These are phyloP conservation scores for Kazachstania viticola DNA, from an alignment of 805 yeast species.

Conservation along the genomic window DNA sequence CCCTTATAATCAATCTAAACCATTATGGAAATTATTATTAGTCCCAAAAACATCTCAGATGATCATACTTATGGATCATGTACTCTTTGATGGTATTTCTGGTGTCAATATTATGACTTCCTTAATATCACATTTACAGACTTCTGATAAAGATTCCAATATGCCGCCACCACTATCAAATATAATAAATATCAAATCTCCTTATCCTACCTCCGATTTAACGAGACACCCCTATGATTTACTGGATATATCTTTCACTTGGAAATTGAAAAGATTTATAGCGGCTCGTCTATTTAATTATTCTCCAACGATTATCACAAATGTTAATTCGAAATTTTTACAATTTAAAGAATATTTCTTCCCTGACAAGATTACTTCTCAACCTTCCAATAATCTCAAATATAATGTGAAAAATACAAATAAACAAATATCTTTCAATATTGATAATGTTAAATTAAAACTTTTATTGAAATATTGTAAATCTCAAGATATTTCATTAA, in stretches of 20 bases:
- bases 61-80: slow-evolving; percentile 16
- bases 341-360: slow-evolving; percentile 10
- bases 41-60: slow-evolving; percentile 9
- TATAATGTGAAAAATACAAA: slow-evolving; percentile 15
- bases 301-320: slow-evolving; percentile 8
- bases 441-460: slow-evolving; percentile 6
- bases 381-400: neutral
- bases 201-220: neutral
- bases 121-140: slow-evolving; percentile 2
- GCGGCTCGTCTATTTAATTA: slow-evolving; percentile 5
- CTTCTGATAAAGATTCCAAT: neutral
- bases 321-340: slow-evolving; percentile 5
- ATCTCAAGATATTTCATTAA: slow-evolving; percentile 13
- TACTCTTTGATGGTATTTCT: slow-evolving; percentile 21
- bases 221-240: slow-evolving; percentile 12
- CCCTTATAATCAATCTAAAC: slow-evolving; percentile 7
- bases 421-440: slow-evolving; percentile 8
- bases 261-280: slow-evolving; percentile 7
- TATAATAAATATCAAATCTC: neutral
- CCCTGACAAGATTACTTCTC: slow-evolving; percentile 2
- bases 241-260: slow-evolving; percentile 15
- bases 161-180: neutral
- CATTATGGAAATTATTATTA: slow-evolving; percentile 20
- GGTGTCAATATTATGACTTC: slow-evolving; percentile 10
- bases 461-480: slow-evolving; percentile 12